Conservation (phyloP, 78 protist genomes). For the Dictyostelium firmibasis region DNA sequence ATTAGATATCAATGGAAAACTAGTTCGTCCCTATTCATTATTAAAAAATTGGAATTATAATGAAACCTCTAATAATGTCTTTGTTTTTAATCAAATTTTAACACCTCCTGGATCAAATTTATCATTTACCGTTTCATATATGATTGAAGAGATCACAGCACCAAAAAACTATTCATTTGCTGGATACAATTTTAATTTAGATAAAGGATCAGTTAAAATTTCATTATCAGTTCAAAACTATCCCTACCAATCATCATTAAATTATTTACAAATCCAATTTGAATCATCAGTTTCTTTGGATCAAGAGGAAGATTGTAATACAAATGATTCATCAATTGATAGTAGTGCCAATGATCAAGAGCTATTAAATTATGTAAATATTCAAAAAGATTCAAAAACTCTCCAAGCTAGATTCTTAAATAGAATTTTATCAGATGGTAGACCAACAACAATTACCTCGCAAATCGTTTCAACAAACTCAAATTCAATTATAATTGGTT, state of each 20-base stretch:
- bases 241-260: background rate
- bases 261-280: slow-evolving; percentile 2
- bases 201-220: background rate
- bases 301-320: background rate
- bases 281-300: background rate
- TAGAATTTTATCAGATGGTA: slow-evolving; percentile 6
- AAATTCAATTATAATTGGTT: background rate
- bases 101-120: background rate
- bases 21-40: background rate
- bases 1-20: background rate
- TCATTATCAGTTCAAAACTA: background rate
- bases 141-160: background rate
- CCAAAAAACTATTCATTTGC: background rate
- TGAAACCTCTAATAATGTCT: background rate
- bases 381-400: slow-evolving; percentile 27
- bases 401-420: slow-evolving; percentile 24
- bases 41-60: background rate
- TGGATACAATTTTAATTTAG: background rate
- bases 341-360: background rate
- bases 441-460: background rate
- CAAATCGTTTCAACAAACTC: background rate
- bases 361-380: background rate
- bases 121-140: background rate
- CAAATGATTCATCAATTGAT: background rate
- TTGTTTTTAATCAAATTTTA: background rate